Evolutionary conservation across 306 rosid species (phyloP).

Genomic region (Gleditsia sinensis): DNA sequence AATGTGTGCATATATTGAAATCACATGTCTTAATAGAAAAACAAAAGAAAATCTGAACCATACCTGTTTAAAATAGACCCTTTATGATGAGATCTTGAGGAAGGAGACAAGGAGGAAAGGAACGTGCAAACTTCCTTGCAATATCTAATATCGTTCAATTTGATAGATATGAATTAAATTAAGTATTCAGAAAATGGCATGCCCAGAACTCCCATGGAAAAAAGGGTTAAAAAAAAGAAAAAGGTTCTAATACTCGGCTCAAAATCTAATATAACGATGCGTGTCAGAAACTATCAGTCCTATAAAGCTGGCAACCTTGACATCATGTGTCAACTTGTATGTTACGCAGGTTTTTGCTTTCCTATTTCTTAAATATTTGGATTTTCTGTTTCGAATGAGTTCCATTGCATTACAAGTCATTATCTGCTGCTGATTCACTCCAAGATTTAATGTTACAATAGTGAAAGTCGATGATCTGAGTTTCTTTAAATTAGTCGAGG

Average conservation of each 20-base stretch:
- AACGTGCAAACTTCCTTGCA: constrained; percentile 15
- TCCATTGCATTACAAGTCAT: background rate
- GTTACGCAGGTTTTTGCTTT: constrained; percentile 6
- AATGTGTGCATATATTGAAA: constrained; percentile 23
- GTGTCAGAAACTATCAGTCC: constrained; percentile 29
- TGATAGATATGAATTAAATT: constrained; percentile 8
- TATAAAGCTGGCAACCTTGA: constrained; percentile 40
- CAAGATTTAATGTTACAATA: too few relatives aligned
- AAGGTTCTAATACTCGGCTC: background rate
- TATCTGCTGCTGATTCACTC: too few relatives aligned
- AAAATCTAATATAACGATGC: constrained; percentile 11
- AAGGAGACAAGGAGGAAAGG: background rate
- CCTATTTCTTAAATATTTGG: background rate
- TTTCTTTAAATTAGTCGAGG: too few relatives aligned
- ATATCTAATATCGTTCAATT: background rate
- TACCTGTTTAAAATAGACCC: constrained; percentile 1
- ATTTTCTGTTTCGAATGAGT: background rate
- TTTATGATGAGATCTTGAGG: constrained; percentile 2
- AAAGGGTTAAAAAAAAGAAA: background rate
- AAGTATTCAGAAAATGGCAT: background rate
- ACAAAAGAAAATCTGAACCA: constrained; percentile 11
- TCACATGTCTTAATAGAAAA: constrained; percentile 3
- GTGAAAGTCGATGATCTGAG: too few relatives aligned
- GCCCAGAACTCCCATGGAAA: constrained; percentile 15
- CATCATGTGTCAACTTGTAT: constrained; percentile 18